These are phyloP conservation scores for Gliomastix tumulicola DNA, from an alignment of 2,329 filamentous ascomycete species.

Conservation along the genomic window DNA sequence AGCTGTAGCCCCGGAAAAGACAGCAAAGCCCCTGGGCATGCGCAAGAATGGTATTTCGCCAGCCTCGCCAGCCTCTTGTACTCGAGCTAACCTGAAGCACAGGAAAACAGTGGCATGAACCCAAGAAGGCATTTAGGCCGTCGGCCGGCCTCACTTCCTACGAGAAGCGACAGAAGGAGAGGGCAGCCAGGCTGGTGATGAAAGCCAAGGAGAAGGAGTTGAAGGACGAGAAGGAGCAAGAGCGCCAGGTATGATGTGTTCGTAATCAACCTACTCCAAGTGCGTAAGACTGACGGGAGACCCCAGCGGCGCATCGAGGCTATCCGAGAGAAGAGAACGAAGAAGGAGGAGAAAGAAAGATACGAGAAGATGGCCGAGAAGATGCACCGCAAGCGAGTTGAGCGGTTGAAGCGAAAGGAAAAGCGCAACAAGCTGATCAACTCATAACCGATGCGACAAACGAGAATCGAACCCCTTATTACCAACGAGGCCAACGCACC, in stretches of 20 bases:
- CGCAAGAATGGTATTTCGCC: constrained; percentile 68
- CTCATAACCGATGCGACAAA: too few relatives aligned
- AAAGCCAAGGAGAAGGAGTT: constrained; percentile 94
- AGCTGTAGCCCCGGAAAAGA: constrained; percentile 22
- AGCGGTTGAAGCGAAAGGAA: constrained; percentile 88
- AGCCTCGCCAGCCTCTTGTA: too few relatives aligned
- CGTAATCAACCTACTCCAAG: too few relatives aligned
- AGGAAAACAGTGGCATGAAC: constrained; percentile 94
- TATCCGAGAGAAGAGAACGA: constrained; percentile 78
- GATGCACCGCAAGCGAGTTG: constrained; percentile 94
- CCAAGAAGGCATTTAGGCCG: constrained; percentile 80
- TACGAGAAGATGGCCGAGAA: constrained; percentile 94
- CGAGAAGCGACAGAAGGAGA: constrained; percentile 65
- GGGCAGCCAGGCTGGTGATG: constrained; percentile 63
- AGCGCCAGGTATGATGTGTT: constrained; percentile 63
- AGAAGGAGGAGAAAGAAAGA: constrained; percentile 87
- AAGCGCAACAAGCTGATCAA: constrained; percentile 86
- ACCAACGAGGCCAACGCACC: too few relatives aligned
- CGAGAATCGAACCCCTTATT: too few relatives aligned
- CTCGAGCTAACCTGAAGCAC: constrained; percentile 4
- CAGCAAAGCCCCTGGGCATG: constrained; percentile 52
- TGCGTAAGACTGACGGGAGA: too few relatives aligned
- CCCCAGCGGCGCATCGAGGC: constrained; percentile 64
- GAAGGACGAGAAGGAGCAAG: constrained; percentile 92
- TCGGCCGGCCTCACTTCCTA: constrained; percentile 71